Conservation (phyloP, 345 rosid genomes). For the Noccaea caerulescens region DNA sequence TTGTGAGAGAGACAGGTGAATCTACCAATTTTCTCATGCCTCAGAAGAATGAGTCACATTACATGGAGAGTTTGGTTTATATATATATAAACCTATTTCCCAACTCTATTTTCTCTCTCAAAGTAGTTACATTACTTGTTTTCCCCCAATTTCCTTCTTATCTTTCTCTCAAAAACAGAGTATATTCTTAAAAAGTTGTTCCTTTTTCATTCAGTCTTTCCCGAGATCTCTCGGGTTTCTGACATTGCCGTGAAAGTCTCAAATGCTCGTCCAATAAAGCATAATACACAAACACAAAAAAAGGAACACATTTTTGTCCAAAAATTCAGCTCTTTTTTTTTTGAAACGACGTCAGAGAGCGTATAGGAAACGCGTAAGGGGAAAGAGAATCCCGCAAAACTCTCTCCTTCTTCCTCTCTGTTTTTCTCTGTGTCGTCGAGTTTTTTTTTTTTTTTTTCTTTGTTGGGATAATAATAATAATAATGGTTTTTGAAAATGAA, state of each 20-base stretch:
- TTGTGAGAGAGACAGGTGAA: slow-evolving; percentile 44
- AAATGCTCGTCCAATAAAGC: slow-evolving; percentile 29
- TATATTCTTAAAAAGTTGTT: neutral
- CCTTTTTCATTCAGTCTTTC: slow-evolving; percentile 12
- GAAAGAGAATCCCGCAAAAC: slow-evolving; percentile 31
- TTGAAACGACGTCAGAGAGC: slow-evolving; percentile 5
- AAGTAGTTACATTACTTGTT: slow-evolving; percentile 1
- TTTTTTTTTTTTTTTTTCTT: slow-evolving; percentile 7
- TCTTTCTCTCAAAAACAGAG: slow-evolving; percentile 31
- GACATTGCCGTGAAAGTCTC: slow-evolving; percentile 42
- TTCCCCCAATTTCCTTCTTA: neutral
- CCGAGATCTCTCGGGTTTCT: slow-evolving; percentile 31
- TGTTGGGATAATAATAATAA: neutral
- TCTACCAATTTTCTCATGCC: slow-evolving; percentile 29
- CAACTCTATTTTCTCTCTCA: slow-evolving; percentile 21
- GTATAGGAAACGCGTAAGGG: slow-evolving; percentile 3
- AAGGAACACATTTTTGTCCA: slow-evolving; percentile 27
- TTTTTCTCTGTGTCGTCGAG: slow-evolving; percentile 23
- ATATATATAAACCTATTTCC: slow-evolving; percentile 21
- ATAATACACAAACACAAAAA: neutral
- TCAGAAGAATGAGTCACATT: slow-evolving; percentile 35
- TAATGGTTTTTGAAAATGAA: slow-evolving; percentile 34
- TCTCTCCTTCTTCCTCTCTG: slow-evolving; percentile 30
- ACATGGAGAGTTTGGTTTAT: slow-evolving; percentile 29
- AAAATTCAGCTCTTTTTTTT: slow-evolving; percentile 13